A percentile compares a stretch with the other conserved stretches of the same genome.
Conservation (phyloP, 371 early-diverging fungal genomes). For the Mucor saturninus region DNA sequence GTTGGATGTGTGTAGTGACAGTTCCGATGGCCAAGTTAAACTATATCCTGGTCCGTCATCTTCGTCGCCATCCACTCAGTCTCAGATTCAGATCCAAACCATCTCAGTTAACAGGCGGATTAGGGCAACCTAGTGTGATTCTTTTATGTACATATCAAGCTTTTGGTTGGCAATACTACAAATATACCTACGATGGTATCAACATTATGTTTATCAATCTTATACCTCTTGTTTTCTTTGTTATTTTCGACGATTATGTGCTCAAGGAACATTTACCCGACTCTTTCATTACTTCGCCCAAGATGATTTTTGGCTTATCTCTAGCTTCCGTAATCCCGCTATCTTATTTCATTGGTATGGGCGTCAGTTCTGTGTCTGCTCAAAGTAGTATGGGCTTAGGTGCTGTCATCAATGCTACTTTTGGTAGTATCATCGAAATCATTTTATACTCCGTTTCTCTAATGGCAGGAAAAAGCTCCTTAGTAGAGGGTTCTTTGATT, state of each 20-base stretch:
- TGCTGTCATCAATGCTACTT: conserved; percentile 96
- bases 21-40: conserved; percentile 96
- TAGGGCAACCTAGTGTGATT: conserved; percentile 57
- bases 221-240: conserved; percentile 78
- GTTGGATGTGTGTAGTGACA: conserved; percentile 89
- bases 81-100: conserved; percentile 74
- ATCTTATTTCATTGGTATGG: conserved; percentile 96
- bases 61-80: conserved; percentile 81
- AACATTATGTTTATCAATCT: conserved; percentile 96
- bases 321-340: conserved; percentile 89
- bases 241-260: conserved; percentile 82
- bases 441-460: conserved; percentile 91
- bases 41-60: conserved; percentile 74
- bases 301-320: conserved; percentile 76
- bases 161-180: conserved; percentile 84
- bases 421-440: conserved; percentile 95
- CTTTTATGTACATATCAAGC: conserved; percentile 82
- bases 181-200: conserved; percentile 94
- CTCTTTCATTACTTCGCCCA: conserved; percentile 64
- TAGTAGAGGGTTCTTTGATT: conserved; percentile 93
- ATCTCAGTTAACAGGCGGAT: conserved; percentile 34
- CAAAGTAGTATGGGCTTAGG: conserved; percentile 93
- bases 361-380: conserved; percentile 93
- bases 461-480: conserved; percentile 81
- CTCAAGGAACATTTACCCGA: conserved; percentile 59